Base-by-base conservation (phyloP, 2,329 filamentous ascomycete species). In the Calonectria pteridis region DNA sequence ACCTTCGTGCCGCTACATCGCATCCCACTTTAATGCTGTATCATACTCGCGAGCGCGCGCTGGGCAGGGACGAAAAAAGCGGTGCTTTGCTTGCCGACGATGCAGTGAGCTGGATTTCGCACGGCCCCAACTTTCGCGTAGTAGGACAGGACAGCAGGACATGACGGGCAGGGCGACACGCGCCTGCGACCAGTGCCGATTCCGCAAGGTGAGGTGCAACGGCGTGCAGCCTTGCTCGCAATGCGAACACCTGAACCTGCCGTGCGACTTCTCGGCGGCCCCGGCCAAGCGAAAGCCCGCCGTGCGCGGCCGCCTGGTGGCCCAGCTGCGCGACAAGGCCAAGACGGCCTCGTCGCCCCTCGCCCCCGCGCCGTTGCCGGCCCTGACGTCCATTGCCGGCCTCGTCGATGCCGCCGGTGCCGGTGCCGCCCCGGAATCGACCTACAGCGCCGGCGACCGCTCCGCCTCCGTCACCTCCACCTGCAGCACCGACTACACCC, bases 121-220 rank as follows among this genome's bases (percentile, higher is more conserved):
- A 46, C 23, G 43, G n/a, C n/a, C 20, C 20, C 23, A 46, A 23
- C 9, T n/a, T n/a, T 46, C 43, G 43, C 43, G 43, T 46, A 46
- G n/a, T n/a, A n/a, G n/a, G n/a, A n/a, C n/a, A n/a, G n/a, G n/a
- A n/a, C n/a, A n/a, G n/a, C n/a, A n/a, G 43, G 43, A 46, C 62
- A 74, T 74, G 72, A 65, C 72, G 40, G 43, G 28, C 33, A 74
- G 78, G 51, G 58, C 75, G 46, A 74, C 80, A 50, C 80, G 79
- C 55, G 84, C 84, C 69, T 85, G 84, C 76, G 83, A 85, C 72
- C 83, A 83, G 59, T 85, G 84, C 73, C 82, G 84, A 46, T 76
- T 85, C 66, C 82, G 84, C 65, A 85, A 85, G 74, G 84, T 85
- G 43, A 82, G 81, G 67, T 85, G 84, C 76, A 84, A 82, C 59